Conservation (phyloP, 2,329 filamentous ascomycete species). For the Drechslerella stenobrocha region DNA sequence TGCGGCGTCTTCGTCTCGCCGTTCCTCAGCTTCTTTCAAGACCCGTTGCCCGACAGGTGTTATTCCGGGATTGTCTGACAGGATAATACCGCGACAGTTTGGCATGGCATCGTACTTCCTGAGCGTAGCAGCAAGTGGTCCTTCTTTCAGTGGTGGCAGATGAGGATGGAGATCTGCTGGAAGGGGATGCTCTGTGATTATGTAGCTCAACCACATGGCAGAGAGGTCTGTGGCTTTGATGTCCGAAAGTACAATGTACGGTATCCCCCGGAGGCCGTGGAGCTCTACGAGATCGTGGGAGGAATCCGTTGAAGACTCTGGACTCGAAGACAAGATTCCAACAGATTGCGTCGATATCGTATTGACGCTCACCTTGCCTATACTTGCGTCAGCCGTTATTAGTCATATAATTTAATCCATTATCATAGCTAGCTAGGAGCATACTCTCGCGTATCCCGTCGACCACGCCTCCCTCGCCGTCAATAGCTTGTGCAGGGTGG, state of each 20-base stretch:
- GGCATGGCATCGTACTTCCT: conserved; percentile 34
- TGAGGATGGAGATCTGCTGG: conserved; percentile 32
- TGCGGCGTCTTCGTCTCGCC: conserved; percentile 36
- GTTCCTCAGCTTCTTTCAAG: conserved; percentile 33
- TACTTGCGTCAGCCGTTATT: background rate
- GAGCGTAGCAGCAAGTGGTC: conserved; percentile 16
- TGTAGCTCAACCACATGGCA: conserved; percentile 45
- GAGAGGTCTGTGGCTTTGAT: conserved; percentile 31
- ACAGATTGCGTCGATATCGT: conserved; percentile 9
- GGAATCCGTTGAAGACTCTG: conserved; percentile 16
- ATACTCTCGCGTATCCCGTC: conserved; percentile 14
- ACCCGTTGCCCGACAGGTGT: conserved; percentile 22
- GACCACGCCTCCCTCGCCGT: conserved; percentile 2
- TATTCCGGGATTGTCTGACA: conserved; percentile 33
- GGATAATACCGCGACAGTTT: conserved; percentile 30
- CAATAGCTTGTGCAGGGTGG: conserved; percentile 1
- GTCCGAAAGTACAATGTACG: conserved; percentile 34
- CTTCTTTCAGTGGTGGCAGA: conserved; percentile 42
- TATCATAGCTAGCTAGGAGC: too few species aligned
- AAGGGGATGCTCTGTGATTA: conserved; percentile 38
- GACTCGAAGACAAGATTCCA: conserved; percentile 25
- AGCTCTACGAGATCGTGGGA: conserved; percentile 27
- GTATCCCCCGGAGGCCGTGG: conserved; percentile 41
- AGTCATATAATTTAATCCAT: background rate
- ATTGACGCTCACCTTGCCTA: conserved; percentile 21